Percentiles rank a stretch among this genome's conserved stretches.
Conservation (phyloP, 495 filamentous ascomycete genomes). For the Aspergillus nidulans region DNA sequence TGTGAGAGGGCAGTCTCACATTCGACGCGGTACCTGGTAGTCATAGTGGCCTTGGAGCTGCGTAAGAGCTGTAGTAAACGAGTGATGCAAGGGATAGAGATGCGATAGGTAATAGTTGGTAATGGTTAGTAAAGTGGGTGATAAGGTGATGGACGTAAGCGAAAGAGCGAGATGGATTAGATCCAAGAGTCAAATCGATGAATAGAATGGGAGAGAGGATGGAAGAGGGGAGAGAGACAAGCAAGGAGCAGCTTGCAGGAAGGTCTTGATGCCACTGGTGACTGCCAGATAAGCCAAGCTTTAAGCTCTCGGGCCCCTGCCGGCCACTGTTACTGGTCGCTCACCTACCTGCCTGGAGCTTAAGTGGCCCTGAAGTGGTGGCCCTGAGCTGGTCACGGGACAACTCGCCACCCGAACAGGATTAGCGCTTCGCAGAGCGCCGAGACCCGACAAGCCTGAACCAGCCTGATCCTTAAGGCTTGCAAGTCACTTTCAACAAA, state of each 20-base stretch:
- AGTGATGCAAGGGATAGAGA: neutral
- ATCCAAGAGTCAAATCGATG: too few species aligned
- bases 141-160: too few species aligned
- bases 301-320: neutral
- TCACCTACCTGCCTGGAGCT: neutral
- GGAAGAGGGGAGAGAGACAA: neutral
- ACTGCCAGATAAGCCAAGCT: neutral
- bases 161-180: too few species aligned
- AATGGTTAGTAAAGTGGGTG: too few species aligned
- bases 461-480: neutral
- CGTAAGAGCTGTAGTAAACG: neutral
- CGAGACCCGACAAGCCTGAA: neutral
- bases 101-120: neutral
- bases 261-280: too few species aligned
- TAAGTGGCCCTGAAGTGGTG: neutral
- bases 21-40: slow-evolving; percentile 86
- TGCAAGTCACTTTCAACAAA: too few species aligned
- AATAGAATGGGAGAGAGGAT: neutral
- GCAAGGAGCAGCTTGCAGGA: neutral
- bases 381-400: neutral
- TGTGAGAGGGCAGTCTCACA: slow-evolving; percentile 50
- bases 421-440: neutral
- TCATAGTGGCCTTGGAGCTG: slow-evolving; percentile 54
- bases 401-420: neutral
- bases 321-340: neutral